Percentiles rank a stretch among this genome's conserved stretches.
phyloP scores from a whole-genome alignment of 208 protist species.

The Zelonia costaricensis region DNA sequence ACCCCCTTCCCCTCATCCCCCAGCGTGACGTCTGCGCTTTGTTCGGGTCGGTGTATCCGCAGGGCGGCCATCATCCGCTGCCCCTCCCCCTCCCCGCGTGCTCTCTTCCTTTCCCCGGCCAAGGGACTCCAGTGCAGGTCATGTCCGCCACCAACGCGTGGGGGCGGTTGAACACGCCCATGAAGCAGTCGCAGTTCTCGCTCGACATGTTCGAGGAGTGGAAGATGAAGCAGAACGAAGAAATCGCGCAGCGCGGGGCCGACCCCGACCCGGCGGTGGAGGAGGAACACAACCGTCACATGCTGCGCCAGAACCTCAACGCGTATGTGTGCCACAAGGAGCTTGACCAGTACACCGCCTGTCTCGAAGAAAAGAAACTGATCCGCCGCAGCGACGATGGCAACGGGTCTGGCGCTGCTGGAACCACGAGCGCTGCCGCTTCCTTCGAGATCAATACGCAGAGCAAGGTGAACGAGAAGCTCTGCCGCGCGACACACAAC shows the following conservation, averaged over 20 bases:
- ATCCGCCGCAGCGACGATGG: constrained; percentile 34
- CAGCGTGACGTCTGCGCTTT: too few species aligned
- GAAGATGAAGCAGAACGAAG: constrained; percentile 52
- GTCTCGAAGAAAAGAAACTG: constrained; percentile 65
- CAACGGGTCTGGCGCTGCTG: neutral
- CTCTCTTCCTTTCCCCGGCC: constrained; percentile 5
- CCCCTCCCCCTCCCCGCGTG: neutral
- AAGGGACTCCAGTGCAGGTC: neutral
- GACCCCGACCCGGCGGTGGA: constrained; percentile 51
- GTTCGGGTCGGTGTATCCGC: too few species aligned
- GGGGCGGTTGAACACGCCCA: constrained; percentile 25
- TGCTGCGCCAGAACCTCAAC: constrained; percentile 83
- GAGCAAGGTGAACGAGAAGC: constrained; percentile 69
- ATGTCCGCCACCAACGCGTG: constrained; percentile 36
- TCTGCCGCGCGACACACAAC: constrained; percentile 55
- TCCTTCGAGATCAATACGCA: constrained; percentile 72
- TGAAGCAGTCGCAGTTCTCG: constrained; percentile 65
- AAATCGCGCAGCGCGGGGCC: constrained; percentile 58
- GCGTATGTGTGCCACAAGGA: constrained; percentile 79
- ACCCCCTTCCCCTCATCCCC: too few species aligned
- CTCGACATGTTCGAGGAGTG: constrained; percentile 76
- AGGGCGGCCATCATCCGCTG: too few species aligned
- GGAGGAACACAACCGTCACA: constrained; percentile 74
- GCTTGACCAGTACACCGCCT: constrained; percentile 74
- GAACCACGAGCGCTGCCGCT: constrained; percentile 8